Percentiles rank a stretch among this genome's conserved stretches.
Conservation (phyloP, 1,284 basidiomycete genomes). For the Cystobasidium sp. region DNA sequence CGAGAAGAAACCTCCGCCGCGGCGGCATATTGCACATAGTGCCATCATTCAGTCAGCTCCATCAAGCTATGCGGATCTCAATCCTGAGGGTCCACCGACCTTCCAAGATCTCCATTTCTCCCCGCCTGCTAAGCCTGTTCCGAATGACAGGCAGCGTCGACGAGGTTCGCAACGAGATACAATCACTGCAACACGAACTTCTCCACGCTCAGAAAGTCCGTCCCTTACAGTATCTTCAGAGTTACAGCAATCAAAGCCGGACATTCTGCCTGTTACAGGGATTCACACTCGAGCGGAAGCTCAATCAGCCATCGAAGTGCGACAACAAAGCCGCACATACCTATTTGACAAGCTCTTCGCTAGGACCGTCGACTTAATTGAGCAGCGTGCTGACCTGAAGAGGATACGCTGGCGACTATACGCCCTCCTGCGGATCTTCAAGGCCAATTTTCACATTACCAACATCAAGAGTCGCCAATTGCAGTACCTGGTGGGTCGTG, state of each 20-base stretch:
- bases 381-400: neutral
- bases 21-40: neutral
- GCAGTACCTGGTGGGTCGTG: neutral
- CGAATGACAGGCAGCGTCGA: neutral
- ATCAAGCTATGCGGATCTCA: neutral
- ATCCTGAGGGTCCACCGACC: neutral
- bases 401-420: constrained; percentile 10
- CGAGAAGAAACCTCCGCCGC: neutral
- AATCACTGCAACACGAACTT: neutral
- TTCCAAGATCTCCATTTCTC: neutral
- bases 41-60: neutral
- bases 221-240: no score
- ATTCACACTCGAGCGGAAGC: no score
- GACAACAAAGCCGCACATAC: no score
- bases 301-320: no score
- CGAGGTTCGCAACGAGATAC: neutral
- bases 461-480: neutral
- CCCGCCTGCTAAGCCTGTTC: neutral
- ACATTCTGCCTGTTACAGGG: no score
- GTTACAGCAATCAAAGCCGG: no score
- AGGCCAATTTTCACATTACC: neutral
- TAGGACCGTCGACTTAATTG: neutral
- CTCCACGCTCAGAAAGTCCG: neutral
- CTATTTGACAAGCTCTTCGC: neutral
- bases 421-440: neutral